Evolutionary conservation across 176 grass and related monocot species (phyloP).

Genomic region (Aechmea fasciata): DNA sequence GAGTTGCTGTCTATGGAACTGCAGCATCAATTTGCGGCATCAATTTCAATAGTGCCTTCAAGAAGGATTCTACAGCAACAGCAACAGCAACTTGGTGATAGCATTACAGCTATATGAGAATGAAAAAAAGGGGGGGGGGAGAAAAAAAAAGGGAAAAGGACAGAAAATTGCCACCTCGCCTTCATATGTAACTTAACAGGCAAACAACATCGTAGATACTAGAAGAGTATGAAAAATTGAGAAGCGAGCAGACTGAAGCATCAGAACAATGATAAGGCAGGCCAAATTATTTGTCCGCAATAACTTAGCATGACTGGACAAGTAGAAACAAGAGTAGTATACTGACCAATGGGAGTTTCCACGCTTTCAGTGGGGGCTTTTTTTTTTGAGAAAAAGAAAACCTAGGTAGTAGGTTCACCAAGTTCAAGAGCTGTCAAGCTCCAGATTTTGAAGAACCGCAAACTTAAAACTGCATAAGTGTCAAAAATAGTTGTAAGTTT

Average conservation of each 20-base stretch:
- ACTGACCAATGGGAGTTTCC: constrained; percentile 31
- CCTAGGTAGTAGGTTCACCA: constrained; percentile 26
- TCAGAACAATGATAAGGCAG: constrained; percentile 1
- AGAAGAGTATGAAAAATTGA: neutral
- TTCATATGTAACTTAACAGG: neutral
- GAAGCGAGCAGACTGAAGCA: neutral
- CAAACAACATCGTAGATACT: neutral
- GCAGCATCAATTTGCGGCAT: neutral
- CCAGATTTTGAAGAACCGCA: constrained; percentile 31
- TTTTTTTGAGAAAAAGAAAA: constrained; percentile 10
- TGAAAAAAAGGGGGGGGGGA: too few species aligned
- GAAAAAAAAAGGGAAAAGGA: neutral
- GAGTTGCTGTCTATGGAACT: neutral
- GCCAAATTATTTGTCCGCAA: constrained; percentile 6
- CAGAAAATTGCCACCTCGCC: neutral
- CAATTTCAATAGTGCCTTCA: neutral
- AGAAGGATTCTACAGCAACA: neutral
- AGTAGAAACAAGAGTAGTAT: constrained; percentile 21
- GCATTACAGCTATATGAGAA: neutral
- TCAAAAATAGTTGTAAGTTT: constrained; percentile 28
- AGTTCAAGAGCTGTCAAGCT: constrained; percentile 21
- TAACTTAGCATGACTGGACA: constrained; percentile 15
- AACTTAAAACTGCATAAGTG: constrained; percentile 46
- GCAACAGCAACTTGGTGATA: neutral
- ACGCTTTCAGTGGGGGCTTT: constrained; percentile 22